Base-by-base conservation (phyloP, 192 early-diverging fungal genomes). In the Gonapodya sp. region DNA sequence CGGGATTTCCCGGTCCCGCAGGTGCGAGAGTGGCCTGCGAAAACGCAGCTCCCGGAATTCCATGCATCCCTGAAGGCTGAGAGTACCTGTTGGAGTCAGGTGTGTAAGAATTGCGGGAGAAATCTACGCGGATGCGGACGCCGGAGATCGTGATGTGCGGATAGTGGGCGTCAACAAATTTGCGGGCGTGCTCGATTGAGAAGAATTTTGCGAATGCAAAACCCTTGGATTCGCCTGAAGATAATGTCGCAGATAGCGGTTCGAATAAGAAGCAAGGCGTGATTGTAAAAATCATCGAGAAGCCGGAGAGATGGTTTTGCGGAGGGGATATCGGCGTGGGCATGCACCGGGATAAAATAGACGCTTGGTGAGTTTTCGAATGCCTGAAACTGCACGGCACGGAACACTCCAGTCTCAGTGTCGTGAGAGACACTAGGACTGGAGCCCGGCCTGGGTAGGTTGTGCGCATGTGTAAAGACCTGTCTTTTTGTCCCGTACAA, bases 161-260 rank as follows among this genome's bases (percentile, higher is more conserved):
- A 77, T 77, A 77, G 75, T 77, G 14, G 8, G 18, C 8, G 34
- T 77, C 75, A 33, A 77, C 34, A 34, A 77, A 77, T 33, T 77
- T 16, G 30, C 34, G 75, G 8, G 75, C 75, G 75, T 34, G 30
- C 31, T 77, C 75, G 75, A 77, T 18, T 34, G 75, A 32, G 8
- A 34, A 32, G 75, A 77, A 77, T 33, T 77, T 77, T 18, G 75
- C 75, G 75, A 77, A 77, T 18, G 75, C 75, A 33, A 77, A 77
- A 14, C 75, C 75, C 30, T 34, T 18, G 30, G 75, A 77, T 77
- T 77, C 75, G 75, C 75, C 75, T 77, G 75, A 77, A 31, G 46
- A 24, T 64, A 64, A 24, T 64, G 46, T 16, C 24, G 24, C 46
- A 24, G 8, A 8, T 8, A 64, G 8, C 8, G 46, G 16, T 16